Base-by-base conservation (phyloP, 2,329 filamentous ascomycete genomes). In the Hypoxylon sp. region DNA sequence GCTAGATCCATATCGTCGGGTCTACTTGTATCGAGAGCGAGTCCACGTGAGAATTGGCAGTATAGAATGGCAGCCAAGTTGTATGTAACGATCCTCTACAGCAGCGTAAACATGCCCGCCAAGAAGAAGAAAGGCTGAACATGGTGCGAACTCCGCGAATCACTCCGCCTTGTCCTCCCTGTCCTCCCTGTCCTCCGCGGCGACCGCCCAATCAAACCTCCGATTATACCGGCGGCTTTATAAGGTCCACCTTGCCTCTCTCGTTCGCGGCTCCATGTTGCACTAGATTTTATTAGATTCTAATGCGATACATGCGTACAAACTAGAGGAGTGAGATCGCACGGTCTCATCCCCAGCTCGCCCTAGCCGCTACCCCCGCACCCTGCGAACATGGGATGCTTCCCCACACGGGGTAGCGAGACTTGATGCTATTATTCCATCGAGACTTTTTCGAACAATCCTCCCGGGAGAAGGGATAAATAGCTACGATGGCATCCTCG, bases 381-480 rank as follows among this genome's bases (percentile, higher is more conserved):
- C 21, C 21, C 9, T 13, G 31, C 26, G 36, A 44, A 25, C 23
- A 26, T 34, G 30, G 34, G 17, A 36, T n/a, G 29, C 17, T 48
- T 51, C 55, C 29, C 55, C 51, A 51, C 47, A 29, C 37, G 27
- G 15, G n/a, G n/a, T n/a, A 51, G 29, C 47, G 51, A 48, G 51
- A 23, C 38, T 40, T 13, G 26, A 51, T 34, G 26, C 41, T n/a
- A n/a, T n/a, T n/a, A n/a, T n/a, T n/a, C n/a, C n/a, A n/a, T 16
- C 5, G 21, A 26, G 44, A 19, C 20, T 7, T 11, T 27, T 20
- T 11, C 40, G 38, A 20, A 16, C 12, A 26, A 9, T 36, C 31
- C 12, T 20, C 32, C 6, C 7, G 12, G 20, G 25, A 38, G 37
- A 46, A 17, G 29, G 7, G 16, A 53, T 57, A 57, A 57, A 53